Evolutionary conservation across 2,329 filamentous ascomycete genomes (phyloP), one percentile per base, ranked within the genome.

Genomic region (Xylariaceae sp.): DNA sequence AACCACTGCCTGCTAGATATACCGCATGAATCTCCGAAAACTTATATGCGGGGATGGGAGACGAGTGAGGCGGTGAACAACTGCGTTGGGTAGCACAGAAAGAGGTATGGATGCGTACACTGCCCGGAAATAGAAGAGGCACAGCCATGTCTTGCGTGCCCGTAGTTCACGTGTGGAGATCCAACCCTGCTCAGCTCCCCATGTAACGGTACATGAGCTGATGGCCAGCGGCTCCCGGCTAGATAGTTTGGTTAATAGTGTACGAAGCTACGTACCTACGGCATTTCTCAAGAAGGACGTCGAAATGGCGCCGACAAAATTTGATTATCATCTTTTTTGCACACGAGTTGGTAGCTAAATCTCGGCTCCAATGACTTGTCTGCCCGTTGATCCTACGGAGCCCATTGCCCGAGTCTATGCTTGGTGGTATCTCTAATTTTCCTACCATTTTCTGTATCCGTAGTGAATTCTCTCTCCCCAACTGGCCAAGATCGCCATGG

Each of bases 41-140:
- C n/a, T n/a, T n/a, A n/a, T n/a, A n/a, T n/a, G n/a, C n/a, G 16
- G 16, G 37, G 36, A 44, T n/a, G 19, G 39, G 26, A 40, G 30
- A 47, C 15, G 13, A 12, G 42, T 4, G 49, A 55, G 52, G 55
- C 55, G 55, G 55, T 57, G 55, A 55, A 46, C 45, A 26, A 26
- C 8, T 26, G 8, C 26, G 26, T 26, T n/a, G 26, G 37, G n/a
- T n/a, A 37, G 10, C 10, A 40, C 40, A 12, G 47, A 18, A 47
- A 26, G 26, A n/a, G n/a, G n/a, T n/a, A n/a, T n/a, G n/a, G n/a
- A n/a, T 26, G 8, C 5, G 26, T 26, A 26, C 26, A 26, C 26
- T 26, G 26, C 26, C 26, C 26, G 45, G 42, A 46, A n/a, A 13
- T 18, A n/a, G 16, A 34, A 47, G 19, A 43, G 42, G 37, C 47